A percentile compares a stretch with the other conserved stretches of the same genome.
phyloP scores from a whole-genome alignment of 2,329 filamentous ascomycete species.

The Dactylellina haptotyla region DNA sequence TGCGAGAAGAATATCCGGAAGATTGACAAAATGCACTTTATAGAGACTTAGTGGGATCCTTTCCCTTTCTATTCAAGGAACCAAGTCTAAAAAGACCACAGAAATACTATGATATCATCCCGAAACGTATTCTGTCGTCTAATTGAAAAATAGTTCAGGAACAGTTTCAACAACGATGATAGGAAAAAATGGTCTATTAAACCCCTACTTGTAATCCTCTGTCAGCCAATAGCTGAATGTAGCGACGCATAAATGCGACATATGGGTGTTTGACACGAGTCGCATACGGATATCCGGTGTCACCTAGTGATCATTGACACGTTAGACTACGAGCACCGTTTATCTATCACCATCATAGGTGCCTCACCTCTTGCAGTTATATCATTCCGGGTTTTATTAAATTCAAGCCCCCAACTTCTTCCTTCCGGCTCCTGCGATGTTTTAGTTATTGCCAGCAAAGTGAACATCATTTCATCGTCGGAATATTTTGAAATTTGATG shows the following conservation, averaged over 20 bases:
- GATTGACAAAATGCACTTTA: conserved; percentile 70
- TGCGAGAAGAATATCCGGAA: conserved; percentile 83
- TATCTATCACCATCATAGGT: neutral
- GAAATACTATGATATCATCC: too few species aligned
- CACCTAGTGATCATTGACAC: neutral
- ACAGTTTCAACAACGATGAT: too few species aligned
- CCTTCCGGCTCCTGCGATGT: too few species aligned
- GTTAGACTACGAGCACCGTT: neutral
- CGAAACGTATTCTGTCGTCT: too few species aligned
- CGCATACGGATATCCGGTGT: conserved; percentile 27
- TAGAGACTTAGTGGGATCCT: too few species aligned
- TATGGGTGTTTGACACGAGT: conserved; percentile 42
- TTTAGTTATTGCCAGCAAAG: conserved; percentile 31
- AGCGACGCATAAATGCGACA: conserved; percentile 34
- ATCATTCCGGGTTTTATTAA: neutral
- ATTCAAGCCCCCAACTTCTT: neutral
- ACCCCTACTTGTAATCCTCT: conserved; percentile 32
- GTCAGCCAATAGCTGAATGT: conserved; percentile 28
- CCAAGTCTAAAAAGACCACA: too few species aligned
- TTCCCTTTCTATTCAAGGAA: too few species aligned
- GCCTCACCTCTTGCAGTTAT: neutral
- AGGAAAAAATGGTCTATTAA: neutral
- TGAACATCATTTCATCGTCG: conserved; percentile 41
- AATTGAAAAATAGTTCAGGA: too few species aligned
- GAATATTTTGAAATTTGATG: conserved; percentile 50